phyloP scores from a whole-genome alignment of 257 asterid genomes.

The Apocynum venetum region DNA sequence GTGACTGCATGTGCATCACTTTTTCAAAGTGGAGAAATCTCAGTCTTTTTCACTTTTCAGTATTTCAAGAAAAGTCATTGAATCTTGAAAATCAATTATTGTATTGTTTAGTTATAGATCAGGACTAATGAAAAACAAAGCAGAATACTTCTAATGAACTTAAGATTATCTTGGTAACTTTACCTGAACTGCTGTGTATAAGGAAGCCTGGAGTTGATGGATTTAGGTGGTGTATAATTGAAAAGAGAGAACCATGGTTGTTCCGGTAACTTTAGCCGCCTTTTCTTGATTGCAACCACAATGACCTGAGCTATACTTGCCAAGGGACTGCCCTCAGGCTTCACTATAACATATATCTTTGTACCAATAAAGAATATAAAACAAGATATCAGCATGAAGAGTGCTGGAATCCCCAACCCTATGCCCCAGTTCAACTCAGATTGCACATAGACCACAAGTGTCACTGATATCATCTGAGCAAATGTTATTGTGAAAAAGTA shows the following conservation, averaged over 20 bases:
- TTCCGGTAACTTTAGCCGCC: conserved; percentile 43
- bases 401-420: conserved; percentile 55
- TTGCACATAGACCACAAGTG: conserved; percentile 69
- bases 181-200: conserved; percentile 69
- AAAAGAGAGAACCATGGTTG: conserved; percentile 40
- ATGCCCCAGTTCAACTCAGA: conserved; percentile 70
- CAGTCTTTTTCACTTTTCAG: background rate
- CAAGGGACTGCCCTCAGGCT: conserved; percentile 78
- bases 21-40: background rate
- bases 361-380: conserved; percentile 46
- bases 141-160: background rate
- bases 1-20: background rate
- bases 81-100: background rate
- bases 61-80: background rate
- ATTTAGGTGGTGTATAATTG: conserved; percentile 35
- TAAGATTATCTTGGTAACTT: background rate
- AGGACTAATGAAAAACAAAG: background rate
- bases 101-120: background rate
- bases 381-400: conserved; percentile 53
- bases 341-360: conserved; percentile 54
- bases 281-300: conserved; percentile 51
- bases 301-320: conserved; percentile 49
- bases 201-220: conserved; percentile 59
- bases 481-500: conserved; percentile 65
- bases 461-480: conserved; percentile 55